Evolutionary conservation across 192 early-diverging fungal species (phyloP).

Genomic region (Phlyctochytrium planicorne): DNA sequence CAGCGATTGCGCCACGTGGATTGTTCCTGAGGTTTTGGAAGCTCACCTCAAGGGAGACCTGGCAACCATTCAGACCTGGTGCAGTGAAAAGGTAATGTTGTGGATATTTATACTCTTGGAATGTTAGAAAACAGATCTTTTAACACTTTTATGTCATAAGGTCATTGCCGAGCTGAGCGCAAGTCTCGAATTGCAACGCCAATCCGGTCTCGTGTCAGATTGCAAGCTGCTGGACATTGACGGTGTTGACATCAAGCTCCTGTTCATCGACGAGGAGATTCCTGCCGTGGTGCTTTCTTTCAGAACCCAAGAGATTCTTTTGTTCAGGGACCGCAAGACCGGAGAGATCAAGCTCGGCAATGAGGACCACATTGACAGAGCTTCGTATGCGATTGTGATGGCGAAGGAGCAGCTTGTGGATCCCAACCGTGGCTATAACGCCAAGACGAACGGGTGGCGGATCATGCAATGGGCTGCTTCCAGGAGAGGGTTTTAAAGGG

Average conservation of each 20-base stretch:
- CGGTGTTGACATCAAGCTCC: slow-evolving; percentile 87
- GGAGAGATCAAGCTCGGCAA: slow-evolving; percentile 84
- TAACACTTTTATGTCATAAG: slow-evolving; percentile 22
- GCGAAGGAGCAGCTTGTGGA: slow-evolving; percentile 70
- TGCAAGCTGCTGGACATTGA: slow-evolving; percentile 93
- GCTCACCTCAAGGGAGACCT: slow-evolving; percentile 77
- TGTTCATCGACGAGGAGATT: slow-evolving; percentile 83
- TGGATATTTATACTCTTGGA: not conserved
- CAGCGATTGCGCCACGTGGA: slow-evolving; percentile 86
- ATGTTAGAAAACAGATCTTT: no score
- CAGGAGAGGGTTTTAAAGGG: slow-evolving; percentile 11
- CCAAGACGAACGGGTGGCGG: slow-evolving; percentile 87
- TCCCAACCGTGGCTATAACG: slow-evolving; percentile 74
- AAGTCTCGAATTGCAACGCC: slow-evolving; percentile 76
- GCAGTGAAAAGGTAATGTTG: slow-evolving; percentile 78
- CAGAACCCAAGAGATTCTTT: slow-evolving; percentile 89
- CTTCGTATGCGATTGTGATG: slow-evolving; percentile 85
- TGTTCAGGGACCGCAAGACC: slow-evolving; percentile 83
- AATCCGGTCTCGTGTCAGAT: slow-evolving; percentile 88
- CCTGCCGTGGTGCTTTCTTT: slow-evolving; percentile 88
- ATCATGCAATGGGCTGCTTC: slow-evolving; percentile 68
- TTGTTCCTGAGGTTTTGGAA: slow-evolving; percentile 95
- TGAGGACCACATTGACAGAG: slow-evolving; percentile 80
- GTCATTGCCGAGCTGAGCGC: slow-evolving; percentile 67
- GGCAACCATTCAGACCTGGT: slow-evolving; percentile 85